A percentile compares a stretch with the other conserved stretches of the same genome.
Evolutionary conservation across 2,329 filamentous ascomycete species (phyloP).

Genomic region (Fusarium sp.): DNA sequence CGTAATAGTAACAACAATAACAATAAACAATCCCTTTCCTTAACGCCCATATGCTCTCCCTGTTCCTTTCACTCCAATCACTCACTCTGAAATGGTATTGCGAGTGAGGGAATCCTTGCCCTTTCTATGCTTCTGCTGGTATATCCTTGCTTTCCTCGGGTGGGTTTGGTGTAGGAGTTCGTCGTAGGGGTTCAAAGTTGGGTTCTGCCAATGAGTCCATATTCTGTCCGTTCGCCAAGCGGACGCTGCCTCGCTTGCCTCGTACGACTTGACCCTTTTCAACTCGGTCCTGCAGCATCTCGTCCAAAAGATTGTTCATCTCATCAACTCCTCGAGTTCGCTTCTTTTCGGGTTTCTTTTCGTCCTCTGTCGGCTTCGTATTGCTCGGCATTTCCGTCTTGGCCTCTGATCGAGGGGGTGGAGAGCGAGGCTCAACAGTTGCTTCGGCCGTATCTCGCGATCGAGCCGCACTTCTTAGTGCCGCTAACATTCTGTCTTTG

Average conservation of each 20-base stretch:
- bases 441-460: constrained; percentile 85
- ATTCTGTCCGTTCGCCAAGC: constrained; percentile 65
- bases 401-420: constrained; percentile 35
- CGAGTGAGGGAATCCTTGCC: not conserved
- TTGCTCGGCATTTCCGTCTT: constrained; percentile 28
- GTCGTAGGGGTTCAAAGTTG: constrained; percentile 57
- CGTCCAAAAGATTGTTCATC: constrained; percentile 92
- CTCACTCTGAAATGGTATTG: not conserved
- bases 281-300: constrained; percentile 94
- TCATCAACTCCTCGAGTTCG: constrained; percentile 83
- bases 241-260: constrained; percentile 75
- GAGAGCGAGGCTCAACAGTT: constrained; percentile 52
- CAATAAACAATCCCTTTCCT: constrained; percentile 26
- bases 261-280: constrained; percentile 80
- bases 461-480: constrained; percentile 85
- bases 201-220: constrained; percentile 54
- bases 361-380: constrained; percentile 33
- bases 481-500: constrained; percentile 93
- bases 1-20: constrained; percentile 9
- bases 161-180: constrained; percentile 52
- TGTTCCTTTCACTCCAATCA: constrained; percentile 18
- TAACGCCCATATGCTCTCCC: constrained; percentile 37
- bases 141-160: constrained; percentile 44
- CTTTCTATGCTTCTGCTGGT: constrained; percentile 32
- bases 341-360: constrained; percentile 65